Base-by-base conservation (phyloP, 768 basidiomycete species). In the Trametopsis cervina region DNA sequence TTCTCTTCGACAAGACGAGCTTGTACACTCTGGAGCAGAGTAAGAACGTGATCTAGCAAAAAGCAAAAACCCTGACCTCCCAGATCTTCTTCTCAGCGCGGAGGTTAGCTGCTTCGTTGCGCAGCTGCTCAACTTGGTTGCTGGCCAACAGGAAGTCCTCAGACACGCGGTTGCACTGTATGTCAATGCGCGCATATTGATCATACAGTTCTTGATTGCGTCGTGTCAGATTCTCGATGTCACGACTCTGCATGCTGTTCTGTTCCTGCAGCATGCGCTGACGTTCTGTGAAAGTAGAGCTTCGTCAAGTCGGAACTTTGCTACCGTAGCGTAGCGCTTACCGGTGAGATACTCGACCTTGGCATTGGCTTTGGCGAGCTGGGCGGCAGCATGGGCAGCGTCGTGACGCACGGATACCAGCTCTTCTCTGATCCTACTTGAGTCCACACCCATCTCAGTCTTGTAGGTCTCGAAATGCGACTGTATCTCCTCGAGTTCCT, bases 1-100 rank as follows among this genome's bases (percentile, higher is more conserved):
- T 96, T 93, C 64, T 97, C 92, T 41, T 91, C 84, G 2, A 85
- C 77, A 12, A 98, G 73, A 22, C 94, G 83, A 39, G 58, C 59
- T 73, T 96, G 90, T 25, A 88, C 77, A 53, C 78, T 80, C 91
- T 92, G 53, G 15, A 15, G 29, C 15, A 33, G 6, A 21, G 15
- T 17, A 13, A 20, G 13, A 40, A 11, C 13, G 12, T 33, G 12
- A 41, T 38, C 21, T 7, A 4, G 33, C 42, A 5, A 44, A 22
- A n/a, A 49, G 9, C 3, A 3, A 27, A 26, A 23, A 26, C 1
- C 60, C 76, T 25, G 44, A 89, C 91, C 83, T 90, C 89, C 85
- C 87, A 91, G 27, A 94, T 88, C 59, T 81, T 85, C 71, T 91
- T 94, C 75, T 98, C 95, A 0, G 92, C 93, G 37, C 86, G 81